phyloP scores from a whole-genome alignment of 2,329 filamentous ascomycete genomes.

The Raffaelea ambrosiae region DNA sequence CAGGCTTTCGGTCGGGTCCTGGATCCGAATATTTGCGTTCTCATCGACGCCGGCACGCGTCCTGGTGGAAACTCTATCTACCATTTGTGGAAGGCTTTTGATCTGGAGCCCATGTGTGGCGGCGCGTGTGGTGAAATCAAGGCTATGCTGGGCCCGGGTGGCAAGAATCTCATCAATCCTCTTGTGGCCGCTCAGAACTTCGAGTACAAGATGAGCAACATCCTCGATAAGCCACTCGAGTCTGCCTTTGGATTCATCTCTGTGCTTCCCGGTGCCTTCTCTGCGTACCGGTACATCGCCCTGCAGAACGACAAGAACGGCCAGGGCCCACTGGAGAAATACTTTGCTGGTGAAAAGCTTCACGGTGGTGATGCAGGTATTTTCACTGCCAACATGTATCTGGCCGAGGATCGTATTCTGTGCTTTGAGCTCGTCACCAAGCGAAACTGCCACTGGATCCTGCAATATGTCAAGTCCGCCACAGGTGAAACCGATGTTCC shows the following conservation, averaged over 20 bases:
- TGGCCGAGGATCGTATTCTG: constrained; percentile 96
- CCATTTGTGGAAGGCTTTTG: constrained; percentile 97
- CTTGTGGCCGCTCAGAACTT: constrained; percentile 96
- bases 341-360: constrained; percentile 94
- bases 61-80: constrained; percentile 94
- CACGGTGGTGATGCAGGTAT: constrained; percentile 89
- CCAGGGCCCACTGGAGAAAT: constrained; percentile 87
- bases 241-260: constrained; percentile 97
- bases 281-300: constrained; percentile 91
- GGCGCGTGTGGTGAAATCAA: constrained; percentile 99
- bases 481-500: constrained; percentile 96
- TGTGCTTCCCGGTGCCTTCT: constrained; percentile 93
- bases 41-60: constrained; percentile 92
- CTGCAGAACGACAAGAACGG: constrained; percentile 95
- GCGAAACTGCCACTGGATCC: constrained; percentile 92
- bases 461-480: constrained; percentile 97
- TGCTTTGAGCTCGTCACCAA: constrained; percentile 98
- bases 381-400: constrained; percentile 98
- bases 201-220: constrained; percentile 99
- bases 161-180: constrained; percentile 85
- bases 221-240: constrained; percentile 93
- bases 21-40: constrained; percentile 92
- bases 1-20: constrained; percentile 88
- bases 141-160: constrained; percentile 79
- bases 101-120: constrained; percentile 93